Evolutionary conservation across 1,139 yeast genomes (phyloP), one percentile per base, ranked within the genome.

Genomic region (Pichia sp.): DNA sequence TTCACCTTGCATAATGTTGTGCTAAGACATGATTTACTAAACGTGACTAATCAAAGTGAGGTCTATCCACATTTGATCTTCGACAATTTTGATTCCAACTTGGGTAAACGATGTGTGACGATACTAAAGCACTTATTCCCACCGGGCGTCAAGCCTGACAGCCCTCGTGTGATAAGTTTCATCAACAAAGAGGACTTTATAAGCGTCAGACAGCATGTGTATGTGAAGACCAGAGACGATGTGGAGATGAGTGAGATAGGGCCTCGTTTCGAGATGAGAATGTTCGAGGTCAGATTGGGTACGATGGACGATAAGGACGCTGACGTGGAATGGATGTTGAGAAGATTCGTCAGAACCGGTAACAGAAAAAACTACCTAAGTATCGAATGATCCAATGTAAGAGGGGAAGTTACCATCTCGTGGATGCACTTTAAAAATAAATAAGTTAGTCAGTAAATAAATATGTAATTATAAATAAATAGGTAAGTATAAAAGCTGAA

Each of bases 241-340:
- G 96, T 90, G 3, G 99, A 93, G 69, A 73, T 93, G 59, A 93
- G 97, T 59, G 99, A 93, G 68, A 87, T 95, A 44, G 99, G 99
- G 0, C 99, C 99, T n/a, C 76, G 99, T 59, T 93, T 93, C 66
- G 99, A 95, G 72, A 90, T 93, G 98, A 82, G 90, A 69, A 74
- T 93, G 59, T 93, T 84, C 68, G 97, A 93, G 69, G 74, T 95
- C 60, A 81, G 85, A 67, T 76, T 95, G 62, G 98, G 99, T 3
- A 88, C 96, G 51, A 75, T 93, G 59, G 99, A 93, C 65, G 90
- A 92, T 69, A 88, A 88, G 72, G 98, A 95, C 70, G 97, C 97
- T n/a, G 99, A 93, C 66, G 84, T 90, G 36, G 99, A 93, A 71
- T 93, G 99, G 99, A 90, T 89, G 74, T 75, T 89, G 64, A 81